Base-by-base conservation (phyloP, 495 filamentous ascomycete genomes). In the Opeltia flavorubescens region DNA sequence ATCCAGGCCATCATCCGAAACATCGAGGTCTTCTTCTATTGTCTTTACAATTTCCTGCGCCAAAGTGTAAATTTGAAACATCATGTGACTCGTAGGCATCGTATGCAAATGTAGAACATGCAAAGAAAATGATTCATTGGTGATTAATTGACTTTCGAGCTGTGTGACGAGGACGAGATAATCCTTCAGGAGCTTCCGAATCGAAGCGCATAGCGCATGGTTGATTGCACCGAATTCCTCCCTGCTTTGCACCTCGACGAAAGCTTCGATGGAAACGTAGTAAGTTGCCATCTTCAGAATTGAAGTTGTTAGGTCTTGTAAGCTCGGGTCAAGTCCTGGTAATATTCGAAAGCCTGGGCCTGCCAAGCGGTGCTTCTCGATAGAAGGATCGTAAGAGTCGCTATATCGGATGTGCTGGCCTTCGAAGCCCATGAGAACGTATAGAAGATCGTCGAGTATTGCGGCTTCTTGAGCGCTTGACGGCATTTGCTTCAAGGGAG, bases 391-490 rank as follows among this genome's bases (percentile, higher is more conserved):
- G 62, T 94, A 95, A 2, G 76, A 73, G 46, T 78, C 77, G 30
- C 71, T 70, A 54, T 86, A 96, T 49, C 88, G 86, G 53, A 96
- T 84, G 61, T 95, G 95, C 61, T 94, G 87, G 24, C 91, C 91
- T 64, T 98, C 91, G 50, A 86, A 93, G n/a, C 91, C 91, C 89
- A 96, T 95, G 53, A 95, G 89, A 3, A 93, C 87, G 60, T 87
- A 95, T 28, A 95, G 61, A 18, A 98, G 64, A 55, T 98, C 91
- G 52, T 95, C 89, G 43, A 96, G 65, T 9, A 96, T 82, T 2
- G 78, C 83, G 9, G 75, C 73, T 63, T 98, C 91, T 59, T 98
- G 91, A 6, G 69, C 76, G 48, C 91, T 81, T 18, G 86, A 63
- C 2, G 83, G 75, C 49, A 95, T 64, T 42, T 83, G 73, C 46